A percentile compares a stretch with the other conserved stretches of the same genome.
Evolutionary conservation across 306 rosid species (phyloP).

Genomic region (Cucumis sativus): Cucumber_9930_V3 NC_026657.2:36028501-36029000

Average conservation of each 20-base stretch:
- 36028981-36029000: not conserved
- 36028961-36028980: conserved; percentile 30
- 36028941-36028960: conserved; percentile 28
- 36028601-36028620: not conserved
- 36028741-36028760: conserved; percentile 24
- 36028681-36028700: conserved; percentile 1
- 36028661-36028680: not conserved
- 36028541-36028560: not conserved
- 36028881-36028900: not conserved
- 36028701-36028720: conserved; percentile 34
- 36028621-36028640: not conserved
- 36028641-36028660: not conserved
- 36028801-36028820: not conserved
- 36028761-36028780: conserved; percentile 46
- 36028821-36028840: not conserved
- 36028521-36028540: too few relatives aligned
- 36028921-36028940: conserved; percentile 16
- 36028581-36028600: not conserved
- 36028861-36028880: conserved; percentile 12
- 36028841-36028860: not conserved
- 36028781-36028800: conserved; percentile 17
- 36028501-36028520: too few relatives aligned
- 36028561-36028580: not conserved
- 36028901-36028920: conserved; percentile 28
- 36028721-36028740: conserved; percentile 16